Percentiles rank a stretch among this genome's conserved stretches.
These are phyloP conservation scores for Rhododendron molle DNA, from an alignment of 148 eudicot genomes.

Conservation along the genomic window DNA sequence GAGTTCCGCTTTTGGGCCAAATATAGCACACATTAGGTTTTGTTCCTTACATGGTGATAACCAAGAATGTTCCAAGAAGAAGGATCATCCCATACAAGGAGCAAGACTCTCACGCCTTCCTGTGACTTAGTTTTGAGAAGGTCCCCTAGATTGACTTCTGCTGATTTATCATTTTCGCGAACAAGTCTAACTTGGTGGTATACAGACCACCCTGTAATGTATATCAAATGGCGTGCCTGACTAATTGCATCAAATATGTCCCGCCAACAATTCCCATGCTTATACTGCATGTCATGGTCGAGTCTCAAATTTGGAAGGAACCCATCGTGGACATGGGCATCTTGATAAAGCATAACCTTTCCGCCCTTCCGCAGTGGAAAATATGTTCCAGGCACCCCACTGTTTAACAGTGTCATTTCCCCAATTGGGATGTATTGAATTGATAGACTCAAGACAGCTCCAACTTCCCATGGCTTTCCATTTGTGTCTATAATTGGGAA, in stretches of 20 bases:
- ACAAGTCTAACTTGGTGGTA: constrained; percentile 62
- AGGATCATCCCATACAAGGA: constrained; percentile 93
- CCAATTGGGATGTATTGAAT: constrained; percentile 64
- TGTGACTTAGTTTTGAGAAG: constrained; percentile 73
- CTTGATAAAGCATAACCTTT: constrained; percentile 80
- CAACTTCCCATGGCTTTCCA: constrained; percentile 45
- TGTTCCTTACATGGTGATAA: constrained; percentile 44
- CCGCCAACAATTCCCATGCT: constrained; percentile 79
- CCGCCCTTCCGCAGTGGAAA: constrained; percentile 80
- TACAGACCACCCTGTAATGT: constrained; percentile 93
- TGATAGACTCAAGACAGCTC: constrained; percentile 53
- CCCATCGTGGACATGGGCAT: constrained; percentile 74
- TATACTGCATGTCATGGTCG: constrained; percentile 39
- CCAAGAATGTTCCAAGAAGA: constrained; percentile 63
- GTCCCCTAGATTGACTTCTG: constrained; percentile 47
- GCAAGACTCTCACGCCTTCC: constrained; percentile 86
- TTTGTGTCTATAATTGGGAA: constrained; percentile 48
- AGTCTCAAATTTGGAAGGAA: constrained; percentile 57
- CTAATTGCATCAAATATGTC: constrained; percentile 69
- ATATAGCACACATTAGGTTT: not conserved
- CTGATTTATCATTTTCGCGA: constrained; percentile 36
- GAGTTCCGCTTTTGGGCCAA: not conserved
- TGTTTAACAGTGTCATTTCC: constrained; percentile 38
- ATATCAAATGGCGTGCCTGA: constrained; percentile 66
- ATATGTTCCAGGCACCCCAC: constrained; percentile 75